Evolutionary conservation across 2,329 filamentous ascomycete genomes (phyloP).

Genomic region (Claviceps sorghi): DNA sequence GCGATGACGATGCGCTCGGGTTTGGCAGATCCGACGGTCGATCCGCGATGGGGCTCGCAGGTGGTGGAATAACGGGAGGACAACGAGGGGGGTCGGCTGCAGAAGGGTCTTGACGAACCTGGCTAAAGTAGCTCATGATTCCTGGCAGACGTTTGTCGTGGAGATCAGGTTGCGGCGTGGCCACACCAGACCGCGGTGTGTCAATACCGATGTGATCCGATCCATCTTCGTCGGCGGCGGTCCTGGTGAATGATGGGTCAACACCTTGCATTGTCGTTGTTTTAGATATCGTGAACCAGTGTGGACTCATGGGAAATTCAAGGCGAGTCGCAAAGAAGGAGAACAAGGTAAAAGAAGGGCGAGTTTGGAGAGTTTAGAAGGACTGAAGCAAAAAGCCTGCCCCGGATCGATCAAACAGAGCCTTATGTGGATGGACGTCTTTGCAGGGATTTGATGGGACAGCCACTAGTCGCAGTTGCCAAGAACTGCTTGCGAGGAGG

Average conservation of each 20-base stretch:
- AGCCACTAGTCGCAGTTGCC: slow-evolving; percentile 26
- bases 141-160: slow-evolving; percentile 90
- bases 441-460: slow-evolving; percentile 13
- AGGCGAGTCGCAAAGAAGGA: not conserved
- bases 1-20: slow-evolving; percentile 18
- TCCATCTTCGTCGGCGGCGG: slow-evolving; percentile 52
- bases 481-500: slow-evolving; percentile 10
- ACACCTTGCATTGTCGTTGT: slow-evolving; percentile 28
- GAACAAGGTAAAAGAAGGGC: not conserved
- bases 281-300: slow-evolving; percentile 10
- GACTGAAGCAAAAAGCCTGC: not conserved
- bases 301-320: not conserved
- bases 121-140: slow-evolving; percentile 95
- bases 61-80: slow-evolving; percentile 24
- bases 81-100: slow-evolving; percentile 22
- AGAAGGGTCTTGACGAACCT: slow-evolving; percentile 89
- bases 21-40: slow-evolving; percentile 9
- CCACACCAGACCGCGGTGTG: slow-evolving; percentile 78
- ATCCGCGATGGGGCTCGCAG: slow-evolving; percentile 18
- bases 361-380: not conserved
- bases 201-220: slow-evolving; percentile 69
- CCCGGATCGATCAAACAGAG: not conserved
- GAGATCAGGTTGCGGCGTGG: slow-evolving; percentile 84
- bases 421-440: slow-evolving; percentile 13
- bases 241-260: slow-evolving; percentile 39